These are phyloP conservation scores for Digitaria exilis DNA, from an alignment of 202 grass and related monocot genomes.

Conservation along the genomic window DNA sequence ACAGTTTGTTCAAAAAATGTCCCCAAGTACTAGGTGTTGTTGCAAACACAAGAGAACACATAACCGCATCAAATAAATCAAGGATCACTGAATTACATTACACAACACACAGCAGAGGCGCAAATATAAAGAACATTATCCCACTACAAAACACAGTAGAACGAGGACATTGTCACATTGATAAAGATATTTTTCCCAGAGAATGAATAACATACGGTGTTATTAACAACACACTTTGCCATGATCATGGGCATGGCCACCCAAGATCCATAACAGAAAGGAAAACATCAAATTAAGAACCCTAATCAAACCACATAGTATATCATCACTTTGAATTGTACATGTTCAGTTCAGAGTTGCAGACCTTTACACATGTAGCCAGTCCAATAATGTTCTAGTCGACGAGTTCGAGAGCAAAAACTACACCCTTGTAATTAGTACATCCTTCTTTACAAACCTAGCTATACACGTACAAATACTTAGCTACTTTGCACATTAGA, in stretches of 20 bases:
- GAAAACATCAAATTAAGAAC: not conserved
- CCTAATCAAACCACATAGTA: not conserved
- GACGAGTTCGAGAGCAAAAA: constrained; percentile 24
- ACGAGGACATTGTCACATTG: not conserved
- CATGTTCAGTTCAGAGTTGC: constrained; percentile 10
- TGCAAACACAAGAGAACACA: not conserved
- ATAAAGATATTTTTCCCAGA: not conserved
- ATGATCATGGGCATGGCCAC: not conserved
- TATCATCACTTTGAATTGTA: not conserved
- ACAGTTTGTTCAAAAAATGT: no score
- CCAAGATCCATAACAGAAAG: not conserved
- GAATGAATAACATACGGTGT: not conserved
- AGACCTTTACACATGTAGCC: constrained; percentile 19
- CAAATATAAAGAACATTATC: not conserved
- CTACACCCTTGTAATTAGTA: constrained; percentile 35
- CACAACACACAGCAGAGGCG: not conserved
- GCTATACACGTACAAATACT: not conserved
- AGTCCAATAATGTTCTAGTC: constrained; percentile 17
- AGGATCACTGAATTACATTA: not conserved
- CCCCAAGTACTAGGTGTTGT: not conserved
- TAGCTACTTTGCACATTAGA: constrained; percentile 32
- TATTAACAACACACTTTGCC: not conserved
- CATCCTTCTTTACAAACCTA: constrained; percentile 36
- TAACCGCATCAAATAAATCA: not conserved
- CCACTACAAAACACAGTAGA: not conserved